A percentile compares a stretch with the other conserved stretches of the same genome.
Evolutionary conservation across 805 yeast species (phyloP).

Genomic region (Cyberlindnera japonica): DNA sequence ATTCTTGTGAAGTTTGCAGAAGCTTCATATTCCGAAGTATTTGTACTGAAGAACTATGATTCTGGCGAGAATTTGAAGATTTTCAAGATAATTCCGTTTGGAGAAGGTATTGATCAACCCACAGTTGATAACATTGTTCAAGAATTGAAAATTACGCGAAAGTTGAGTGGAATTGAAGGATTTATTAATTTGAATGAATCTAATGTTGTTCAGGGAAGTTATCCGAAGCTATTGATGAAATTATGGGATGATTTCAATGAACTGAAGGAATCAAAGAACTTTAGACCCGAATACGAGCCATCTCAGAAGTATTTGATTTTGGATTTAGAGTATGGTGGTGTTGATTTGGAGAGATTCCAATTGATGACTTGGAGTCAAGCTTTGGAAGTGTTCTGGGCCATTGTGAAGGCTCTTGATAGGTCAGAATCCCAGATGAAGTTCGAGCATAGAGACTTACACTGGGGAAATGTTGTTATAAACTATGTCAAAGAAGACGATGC

Average conservation of each 20-base stretch:
- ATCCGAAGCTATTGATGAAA: constrained; percentile 38
- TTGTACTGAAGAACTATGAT: constrained; percentile 26
- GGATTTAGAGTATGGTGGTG: constrained; percentile 39
- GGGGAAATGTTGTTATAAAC: constrained; percentile 58
- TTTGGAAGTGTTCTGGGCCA: constrained; percentile 48
- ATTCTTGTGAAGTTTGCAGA: constrained; percentile 40
- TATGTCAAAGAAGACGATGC: constrained; percentile 16
- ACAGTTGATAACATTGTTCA: constrained; percentile 40
- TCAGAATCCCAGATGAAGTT: constrained; percentile 53
- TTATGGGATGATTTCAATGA: constrained; percentile 42
- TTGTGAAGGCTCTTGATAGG: constrained; percentile 43
- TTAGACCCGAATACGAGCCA: constrained; percentile 37
- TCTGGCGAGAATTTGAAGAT: constrained; percentile 32
- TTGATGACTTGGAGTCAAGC: constrained; percentile 39
- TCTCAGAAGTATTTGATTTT: constrained; percentile 33
- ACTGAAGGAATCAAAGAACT: constrained; percentile 30
- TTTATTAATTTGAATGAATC: constrained; percentile 42
- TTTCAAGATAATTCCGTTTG: constrained; percentile 52
- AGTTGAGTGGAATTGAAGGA: constrained; percentile 39
- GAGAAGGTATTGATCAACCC: constrained; percentile 41
- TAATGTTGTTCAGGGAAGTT: constrained; percentile 43
- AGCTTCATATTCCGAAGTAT: constrained; percentile 46
- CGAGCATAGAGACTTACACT: constrained; percentile 70
- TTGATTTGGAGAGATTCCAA: constrained; percentile 41
- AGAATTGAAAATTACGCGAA: constrained; percentile 42